Evolutionary conservation across 495 filamentous ascomycete species (phyloP), one percentile per base, ranked within the genome.

Genomic region (Immersiella caudata): DNA sequence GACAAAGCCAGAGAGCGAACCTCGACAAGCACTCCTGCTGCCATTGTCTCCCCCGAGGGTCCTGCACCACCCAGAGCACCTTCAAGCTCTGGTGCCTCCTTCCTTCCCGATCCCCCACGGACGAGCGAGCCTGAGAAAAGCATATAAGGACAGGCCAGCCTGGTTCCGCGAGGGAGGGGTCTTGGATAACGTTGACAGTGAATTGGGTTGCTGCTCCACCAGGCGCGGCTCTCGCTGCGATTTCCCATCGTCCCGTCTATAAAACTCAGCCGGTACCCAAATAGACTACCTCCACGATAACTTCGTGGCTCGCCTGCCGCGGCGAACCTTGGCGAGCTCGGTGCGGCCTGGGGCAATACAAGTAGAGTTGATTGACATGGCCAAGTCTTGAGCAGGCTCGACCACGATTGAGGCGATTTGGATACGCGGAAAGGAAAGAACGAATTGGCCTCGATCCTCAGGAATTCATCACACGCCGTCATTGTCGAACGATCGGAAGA

Each of bases 381-480:
- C 62, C 55, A 26, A 56, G 33, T 26, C 21, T 36, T 64, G 50
- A 55, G 50, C 12, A 65, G 52, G 63, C 25, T 27, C 63, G 21
- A 57, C 29, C 18, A 26, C 14, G 18, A 24, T 29, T 22, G n/a
- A 33, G 8, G 29, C 8, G 21, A 4, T 40, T 54, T 20, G 49
- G 49, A 20, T 49, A 54, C 9, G 1, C 12, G 6, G 2, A 26
- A 16, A 12, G 33, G 61, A 54, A 64, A n/a, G 61, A 33, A 22
- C 57, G 57, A 36, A 35, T 55, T 24, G 21, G 52, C 20, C 52
- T 24, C 21, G 21, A 26, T 55, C 20, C 52, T 26, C 52, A 12
- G 40, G 40, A 46, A 46, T 12, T 12, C 40, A 46, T 46, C 40
- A 18, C 33, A 36, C 40, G 4, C 40, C 40, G 40, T 46, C 40